Conservation (phyloP, 2,329 filamentous ascomycete genomes). For the Emmonsiellopsis sp. region DNA sequence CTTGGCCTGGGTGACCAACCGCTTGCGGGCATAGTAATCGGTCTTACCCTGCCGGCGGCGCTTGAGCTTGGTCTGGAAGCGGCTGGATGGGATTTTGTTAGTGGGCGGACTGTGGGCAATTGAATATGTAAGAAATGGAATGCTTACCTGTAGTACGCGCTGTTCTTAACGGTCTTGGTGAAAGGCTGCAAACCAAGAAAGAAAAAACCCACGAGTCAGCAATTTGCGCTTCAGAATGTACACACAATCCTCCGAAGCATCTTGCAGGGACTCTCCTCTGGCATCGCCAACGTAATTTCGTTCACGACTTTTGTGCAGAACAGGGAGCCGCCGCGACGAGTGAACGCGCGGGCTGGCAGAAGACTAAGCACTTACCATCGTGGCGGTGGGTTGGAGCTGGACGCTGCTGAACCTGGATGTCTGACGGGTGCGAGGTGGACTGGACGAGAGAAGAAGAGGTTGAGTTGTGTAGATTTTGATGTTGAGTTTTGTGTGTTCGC, state of each 20-base stretch:
- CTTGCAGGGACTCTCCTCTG: conserved; percentile 75
- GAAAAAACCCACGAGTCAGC: conserved; percentile 75
- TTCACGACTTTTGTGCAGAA: conserved; percentile 6
- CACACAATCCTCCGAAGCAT: conserved; percentile 75
- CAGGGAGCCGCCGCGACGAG: conserved; percentile 6
- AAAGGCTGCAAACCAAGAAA: conserved; percentile 52
- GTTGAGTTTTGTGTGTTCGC: conserved; percentile 36
- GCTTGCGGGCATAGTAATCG: conserved; percentile 99
- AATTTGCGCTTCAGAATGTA: conserved; percentile 96
- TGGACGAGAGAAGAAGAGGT: conserved; percentile 18
- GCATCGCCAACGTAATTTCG: too few species aligned
- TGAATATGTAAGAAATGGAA: not conserved
- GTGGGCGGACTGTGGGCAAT: not conserved
- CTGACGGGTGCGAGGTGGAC: conserved; percentile 22
- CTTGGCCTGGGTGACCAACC: conserved; percentile 99
- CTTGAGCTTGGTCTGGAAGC: conserved; percentile 99
- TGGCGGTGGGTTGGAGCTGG: conserved; percentile 28
- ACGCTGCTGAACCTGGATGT: conserved; percentile 11
- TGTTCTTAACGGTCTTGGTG: conserved; percentile 95
- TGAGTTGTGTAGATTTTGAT: conserved; percentile 20
- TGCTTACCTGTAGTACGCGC: conserved; percentile 94
- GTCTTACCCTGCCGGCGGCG: conserved; percentile 94
- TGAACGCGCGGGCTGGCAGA: conserved; percentile 16
- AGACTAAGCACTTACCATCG: conserved; percentile 33
- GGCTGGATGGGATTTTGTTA: conserved; percentile 44